These are phyloP conservation scores for Candida ficus DNA, from an alignment of 805 yeast species.

Conservation along the genomic window DNA sequence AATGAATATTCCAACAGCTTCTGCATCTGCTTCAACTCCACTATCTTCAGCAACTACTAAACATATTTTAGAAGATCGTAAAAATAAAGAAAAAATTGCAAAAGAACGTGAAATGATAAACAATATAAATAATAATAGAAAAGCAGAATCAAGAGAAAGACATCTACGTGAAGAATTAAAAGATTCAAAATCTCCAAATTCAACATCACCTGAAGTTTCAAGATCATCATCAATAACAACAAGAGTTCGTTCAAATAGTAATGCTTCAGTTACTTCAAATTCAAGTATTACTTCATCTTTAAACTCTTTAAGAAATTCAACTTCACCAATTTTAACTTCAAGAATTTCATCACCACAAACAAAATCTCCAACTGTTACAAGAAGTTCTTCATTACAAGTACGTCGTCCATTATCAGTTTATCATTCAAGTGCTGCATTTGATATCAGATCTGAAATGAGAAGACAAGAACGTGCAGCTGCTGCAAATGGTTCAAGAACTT, in stretches of 20 bases:
- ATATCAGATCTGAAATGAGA: constrained; percentile 23
- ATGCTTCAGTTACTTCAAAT: constrained; percentile 7
- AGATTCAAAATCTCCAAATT: constrained; percentile 1
- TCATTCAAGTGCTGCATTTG: constrained; percentile 23
- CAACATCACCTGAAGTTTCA: constrained; percentile 6
- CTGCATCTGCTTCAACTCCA: background rate
- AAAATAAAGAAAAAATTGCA: background rate
- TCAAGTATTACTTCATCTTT: constrained; percentile 4
- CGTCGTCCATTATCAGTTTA: constrained; percentile 6
- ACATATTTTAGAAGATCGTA: constrained; percentile 3
- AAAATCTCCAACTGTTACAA: constrained; percentile 9
- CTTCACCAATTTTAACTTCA: constrained; percentile 15
- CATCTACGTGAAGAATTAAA: constrained; percentile 14
- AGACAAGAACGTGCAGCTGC: constrained; percentile 19
- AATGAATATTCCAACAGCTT: background rate
- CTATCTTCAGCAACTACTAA: background rate
- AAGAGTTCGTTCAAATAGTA: constrained; percentile 17
- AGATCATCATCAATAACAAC: constrained; percentile 11
- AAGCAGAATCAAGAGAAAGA: constrained; percentile 17
- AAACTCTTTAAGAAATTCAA: background rate
- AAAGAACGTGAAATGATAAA: background rate
- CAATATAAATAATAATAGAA: constrained; percentile 8
- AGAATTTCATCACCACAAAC: constrained; percentile 17
- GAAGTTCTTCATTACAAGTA: constrained; percentile 3
- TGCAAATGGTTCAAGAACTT: background rate